Evolutionary conservation across 139 green algal species (phyloP).

Genomic region (Diplosphaera chodatii): DNA sequence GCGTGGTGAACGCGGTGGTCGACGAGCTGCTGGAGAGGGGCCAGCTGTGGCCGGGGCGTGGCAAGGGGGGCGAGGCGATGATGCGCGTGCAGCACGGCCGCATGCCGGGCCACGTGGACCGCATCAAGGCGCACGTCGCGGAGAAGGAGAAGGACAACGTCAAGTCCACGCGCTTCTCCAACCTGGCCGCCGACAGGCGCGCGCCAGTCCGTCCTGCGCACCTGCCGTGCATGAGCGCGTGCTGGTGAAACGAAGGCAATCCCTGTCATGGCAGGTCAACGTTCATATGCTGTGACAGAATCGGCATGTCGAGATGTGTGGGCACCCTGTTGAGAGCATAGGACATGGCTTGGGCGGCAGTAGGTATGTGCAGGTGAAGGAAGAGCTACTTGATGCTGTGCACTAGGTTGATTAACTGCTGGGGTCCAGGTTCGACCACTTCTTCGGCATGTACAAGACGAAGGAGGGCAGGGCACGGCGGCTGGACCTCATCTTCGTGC

Average conservation of each 20-base stretch:
- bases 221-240: no score
- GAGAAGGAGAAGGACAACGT: no score
- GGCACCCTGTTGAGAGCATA: no score
- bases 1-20: constrained; percentile 4
- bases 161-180: constrained; percentile 5
- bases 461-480: constrained; percentile 17
- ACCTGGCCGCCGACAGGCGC: constrained; percentile 11
- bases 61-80: neutral
- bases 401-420: no score
- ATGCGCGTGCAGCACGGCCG: constrained; percentile 9
- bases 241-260: no score
- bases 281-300: no score
- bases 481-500: constrained; percentile 36
- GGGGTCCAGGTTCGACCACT: constrained; percentile 33
- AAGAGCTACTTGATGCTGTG: no score
- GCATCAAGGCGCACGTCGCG: constrained; percentile 11
- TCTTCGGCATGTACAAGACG: constrained; percentile 29
- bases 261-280: no score
- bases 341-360: no score
- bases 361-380: no score
- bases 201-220: neutral
- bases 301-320: no score
- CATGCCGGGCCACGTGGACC: constrained; percentile 11
- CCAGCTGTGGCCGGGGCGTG: neutral
- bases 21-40: constrained; percentile 13